phyloP scores from a whole-genome alignment of 306 rosid species.

The Pyrus communis region DNA sequence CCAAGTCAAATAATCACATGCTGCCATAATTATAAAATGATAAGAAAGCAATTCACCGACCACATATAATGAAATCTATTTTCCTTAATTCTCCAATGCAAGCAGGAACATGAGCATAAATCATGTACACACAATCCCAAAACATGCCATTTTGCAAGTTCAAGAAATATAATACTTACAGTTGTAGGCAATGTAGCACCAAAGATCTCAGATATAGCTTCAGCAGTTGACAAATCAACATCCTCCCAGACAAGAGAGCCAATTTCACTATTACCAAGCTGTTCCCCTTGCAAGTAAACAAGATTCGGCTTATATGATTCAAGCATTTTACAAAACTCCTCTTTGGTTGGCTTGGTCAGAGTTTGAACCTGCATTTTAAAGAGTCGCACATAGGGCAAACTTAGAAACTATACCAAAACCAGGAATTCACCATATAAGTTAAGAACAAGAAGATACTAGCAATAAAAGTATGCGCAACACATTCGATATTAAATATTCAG shows the following conservation, averaged over 20 bases:
- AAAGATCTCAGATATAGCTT: constrained; percentile 62
- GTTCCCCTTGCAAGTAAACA: constrained; percentile 85
- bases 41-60: background rate
- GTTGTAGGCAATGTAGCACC: constrained; percentile 64
- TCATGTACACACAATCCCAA: background rate
- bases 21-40: background rate
- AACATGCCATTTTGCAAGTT: background rate
- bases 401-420: background rate
- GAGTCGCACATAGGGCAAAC: background rate
- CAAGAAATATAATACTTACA: constrained; percentile 41
- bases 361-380: constrained; percentile 63
- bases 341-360: constrained; percentile 66
- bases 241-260: constrained; percentile 78
- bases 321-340: constrained; percentile 51
- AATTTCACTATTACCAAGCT: constrained; percentile 57
- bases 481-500: background rate
- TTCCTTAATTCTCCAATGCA: background rate
- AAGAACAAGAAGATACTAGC: background rate
- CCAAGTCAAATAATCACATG: background rate
- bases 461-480: background rate
- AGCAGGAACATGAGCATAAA: background rate
- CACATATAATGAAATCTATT: background rate
- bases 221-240: constrained; percentile 49
- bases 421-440: background rate
- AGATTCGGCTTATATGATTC: constrained; percentile 72